Percentiles rank a stretch among this genome's conserved stretches.
phyloP scores from a whole-genome alignment of 768 basidiomycete genomes.

The Boletus vermiculosoides region DNA sequence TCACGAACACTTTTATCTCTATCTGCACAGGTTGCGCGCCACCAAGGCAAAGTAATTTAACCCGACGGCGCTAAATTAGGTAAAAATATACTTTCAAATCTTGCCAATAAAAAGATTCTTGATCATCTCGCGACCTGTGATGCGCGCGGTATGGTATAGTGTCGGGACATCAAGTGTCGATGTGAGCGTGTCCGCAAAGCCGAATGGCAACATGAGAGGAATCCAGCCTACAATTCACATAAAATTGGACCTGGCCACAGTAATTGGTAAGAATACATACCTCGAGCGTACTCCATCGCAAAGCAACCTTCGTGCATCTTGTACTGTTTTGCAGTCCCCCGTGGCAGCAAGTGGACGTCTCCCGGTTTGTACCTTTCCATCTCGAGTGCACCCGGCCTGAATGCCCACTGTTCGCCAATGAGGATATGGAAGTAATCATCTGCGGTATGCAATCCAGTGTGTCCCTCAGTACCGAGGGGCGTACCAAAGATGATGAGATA shows the following conservation, averaged over 20 bases:
- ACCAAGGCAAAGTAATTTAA: not conserved
- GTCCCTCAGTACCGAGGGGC: constrained; percentile 95
- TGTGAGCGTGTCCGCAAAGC: constrained; percentile 77
- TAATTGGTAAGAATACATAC: constrained; percentile 41
- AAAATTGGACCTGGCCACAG: not conserved
- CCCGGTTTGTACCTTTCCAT: constrained; percentile 87
- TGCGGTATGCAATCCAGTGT: constrained; percentile 89
- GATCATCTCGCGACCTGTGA: constrained; percentile 83
- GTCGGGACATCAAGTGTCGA: constrained; percentile 90
- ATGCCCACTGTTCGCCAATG: constrained; percentile 93
- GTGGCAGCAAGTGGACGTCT: constrained; percentile 76
- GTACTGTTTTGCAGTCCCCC: constrained; percentile 92
- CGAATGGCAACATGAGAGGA: constrained; percentile 94
- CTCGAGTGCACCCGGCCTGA: constrained; percentile 72
- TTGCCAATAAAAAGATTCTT: constrained; percentile 83
- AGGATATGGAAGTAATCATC: constrained; percentile 99
- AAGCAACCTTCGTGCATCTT: constrained; percentile 97
- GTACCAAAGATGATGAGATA: constrained; percentile 97
- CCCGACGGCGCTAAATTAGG: not conserved
- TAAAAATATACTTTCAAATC: constrained; percentile 47
- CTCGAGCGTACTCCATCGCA: constrained; percentile 92
- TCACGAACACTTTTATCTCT: not conserved
- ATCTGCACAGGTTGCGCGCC: not conserved
- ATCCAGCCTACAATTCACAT: constrained; percentile 78
- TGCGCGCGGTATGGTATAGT: constrained; percentile 69